A percentile compares a stretch with the other conserved stretches of the same genome.
Evolutionary conservation across 1,284 basidiomycete genomes (phyloP).

Genomic region (Ceratobasidium sp.): DNA sequence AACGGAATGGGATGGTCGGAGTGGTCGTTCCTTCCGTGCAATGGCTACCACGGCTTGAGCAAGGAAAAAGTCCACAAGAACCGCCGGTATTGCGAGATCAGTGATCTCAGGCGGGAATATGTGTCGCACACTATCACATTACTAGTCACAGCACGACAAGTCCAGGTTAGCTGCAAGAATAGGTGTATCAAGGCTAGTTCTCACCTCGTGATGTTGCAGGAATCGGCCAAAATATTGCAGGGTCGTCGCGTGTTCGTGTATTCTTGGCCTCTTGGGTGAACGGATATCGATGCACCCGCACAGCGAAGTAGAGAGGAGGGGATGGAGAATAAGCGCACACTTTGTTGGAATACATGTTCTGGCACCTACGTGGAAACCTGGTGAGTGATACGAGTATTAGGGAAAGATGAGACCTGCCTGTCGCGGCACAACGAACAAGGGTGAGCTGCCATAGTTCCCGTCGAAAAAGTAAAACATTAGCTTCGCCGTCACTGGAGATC

Average conservation of each 20-base stretch:
- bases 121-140: no score
- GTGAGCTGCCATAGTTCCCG: slow-evolving; percentile 89
- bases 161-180: no score
- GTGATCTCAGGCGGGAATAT: slow-evolving; percentile 69
- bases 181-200: slow-evolving; percentile 52
- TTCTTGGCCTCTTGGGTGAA: slow-evolving; percentile 89
- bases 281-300: background rate
- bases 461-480: slow-evolving; percentile 3
- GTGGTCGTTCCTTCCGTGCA: slow-evolving; percentile 49
- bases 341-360: slow-evolving; percentile 93
- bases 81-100: no score
- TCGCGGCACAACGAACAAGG: slow-evolving; percentile 86
- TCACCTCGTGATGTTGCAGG: slow-evolving; percentile 79
- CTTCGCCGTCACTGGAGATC: background rate
- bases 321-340: slow-evolving; percentile 63
- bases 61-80: slow-evolving; percentile 88
- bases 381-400: background rate
- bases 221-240: slow-evolving; percentile 89
- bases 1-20: background rate
- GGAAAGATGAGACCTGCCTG: slow-evolving; percentile 66
- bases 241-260: slow-evolving; percentile 95
- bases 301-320: background rate
- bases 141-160: slow-evolving; percentile 58
- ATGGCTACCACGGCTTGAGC: slow-evolving; percentile 80
- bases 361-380: slow-evolving; percentile 67